Percentiles rank a stretch among this genome's conserved stretches.
phyloP scores from a whole-genome alignment of 1,284 basidiomycete species.

The Coriolopsis trogii region DNA sequence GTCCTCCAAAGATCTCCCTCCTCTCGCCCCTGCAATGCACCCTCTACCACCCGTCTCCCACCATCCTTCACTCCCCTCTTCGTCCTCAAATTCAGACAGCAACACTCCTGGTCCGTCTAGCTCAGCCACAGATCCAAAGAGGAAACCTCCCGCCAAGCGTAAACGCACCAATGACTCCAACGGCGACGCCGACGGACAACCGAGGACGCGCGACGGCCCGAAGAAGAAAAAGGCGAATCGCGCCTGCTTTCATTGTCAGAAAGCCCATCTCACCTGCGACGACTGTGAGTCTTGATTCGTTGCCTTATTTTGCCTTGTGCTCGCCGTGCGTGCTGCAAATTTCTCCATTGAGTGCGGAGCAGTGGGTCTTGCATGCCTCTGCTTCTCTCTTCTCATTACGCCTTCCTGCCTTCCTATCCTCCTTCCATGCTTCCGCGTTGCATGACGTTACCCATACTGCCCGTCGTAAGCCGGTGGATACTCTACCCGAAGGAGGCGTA shows the following conservation, averaged over 20 bases:
- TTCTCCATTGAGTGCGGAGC: not conserved
- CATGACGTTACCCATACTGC: too few relatives aligned
- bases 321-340: conserved; percentile 15
- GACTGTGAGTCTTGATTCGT: conserved; percentile 66
- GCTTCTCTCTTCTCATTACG: too few relatives aligned
- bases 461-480: too few relatives aligned
- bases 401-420: too few relatives aligned
- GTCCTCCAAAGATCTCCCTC: conserved; percentile 18
- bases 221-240: conserved; percentile 93
- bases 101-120: conserved; percentile 22
- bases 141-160: conserved; percentile 40
- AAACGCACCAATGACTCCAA: conserved; percentile 55
- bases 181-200: conserved; percentile 50
- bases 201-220: conserved; percentile 61
- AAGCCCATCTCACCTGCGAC: conserved; percentile 96
- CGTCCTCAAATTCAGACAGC: conserved; percentile 27
- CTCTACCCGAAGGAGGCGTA: too few relatives aligned
- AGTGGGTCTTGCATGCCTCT: too few relatives aligned
- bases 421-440: too few relatives aligned
- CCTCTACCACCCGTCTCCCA: conserved; percentile 21
- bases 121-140: conserved; percentile 23
- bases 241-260: conserved; percentile 95
- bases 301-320: not conserved
- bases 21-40: conserved; percentile 28
- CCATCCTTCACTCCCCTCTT: conserved; percentile 29